Evolutionary conservation across 1,284 basidiomycete species (phyloP), one percentile per base, ranked within the genome.

Genomic region (Trametes polyzona): DNA sequence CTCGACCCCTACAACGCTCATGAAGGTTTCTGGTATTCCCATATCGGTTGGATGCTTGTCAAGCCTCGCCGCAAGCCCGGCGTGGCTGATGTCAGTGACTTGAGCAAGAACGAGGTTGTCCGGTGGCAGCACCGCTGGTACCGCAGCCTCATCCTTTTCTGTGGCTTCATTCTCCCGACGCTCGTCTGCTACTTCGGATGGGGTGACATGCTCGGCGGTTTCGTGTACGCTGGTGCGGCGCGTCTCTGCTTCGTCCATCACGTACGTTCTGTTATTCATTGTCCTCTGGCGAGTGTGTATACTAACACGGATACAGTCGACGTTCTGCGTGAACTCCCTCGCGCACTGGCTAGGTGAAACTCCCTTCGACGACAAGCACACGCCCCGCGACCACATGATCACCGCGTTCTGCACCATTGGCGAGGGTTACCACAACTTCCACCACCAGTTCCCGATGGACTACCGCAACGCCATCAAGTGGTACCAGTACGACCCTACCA

Each of bases 341-440:
- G 94, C 94, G 14, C 94, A 96, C 74, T 96, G 92, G 92, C 85
- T 96, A 62, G 95, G 95, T 53, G 93, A 95, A 63, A 79, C 89
- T 24, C 92, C 93, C 23, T 96, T 95, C 69, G 95, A 96, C 75
- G 93, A 96, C 83, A 96, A 96, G 80, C 92, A 95, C 76, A 91
- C 93, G n/a, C 93, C 93, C 30, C 81, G 87, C 53, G 92, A 95
- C 74, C 92, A 95, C 75, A 77, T 95, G 66, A 73, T 95, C 69
- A 96, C 94, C 33, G 94, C 94, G 10, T 78, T 96, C 40, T 87
- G 85, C 58, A 96, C 94, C 27, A 87, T 95, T 69, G 94, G 94
- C 58, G 94, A 96, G 75, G 94, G 95, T 12, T 96, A 96, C 79
- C 94, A 96, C 83, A 96, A 97, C 77, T 97, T 97, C 84, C 93